Percentiles rank a stretch among this genome's conserved stretches.
These are phyloP conservation scores for Penicillium sp. DNA, from an alignment of 2,329 filamentous ascomycete species.

Conservation along the genomic window DNA sequence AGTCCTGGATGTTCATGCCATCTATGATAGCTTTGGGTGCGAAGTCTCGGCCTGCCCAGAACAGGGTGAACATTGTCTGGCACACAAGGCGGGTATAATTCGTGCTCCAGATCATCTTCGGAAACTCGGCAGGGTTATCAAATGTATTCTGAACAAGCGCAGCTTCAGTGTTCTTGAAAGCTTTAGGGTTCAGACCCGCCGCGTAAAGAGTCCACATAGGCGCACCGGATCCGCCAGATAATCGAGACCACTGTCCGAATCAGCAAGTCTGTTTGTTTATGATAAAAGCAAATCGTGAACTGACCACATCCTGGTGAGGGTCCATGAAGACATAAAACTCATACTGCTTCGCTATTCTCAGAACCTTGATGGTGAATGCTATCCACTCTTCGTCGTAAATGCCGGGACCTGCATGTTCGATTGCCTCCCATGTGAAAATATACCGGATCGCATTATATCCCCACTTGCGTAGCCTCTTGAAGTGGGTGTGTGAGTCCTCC, in stretches of 20 bases:
- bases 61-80: slow-evolving; percentile 90
- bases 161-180: slow-evolving; percentile 83
- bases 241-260: slow-evolving; percentile 76
- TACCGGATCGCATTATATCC: slow-evolving; percentile 97
- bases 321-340: slow-evolving; percentile 99
- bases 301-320: slow-evolving; percentile 92
- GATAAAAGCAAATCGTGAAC: slow-evolving; percentile 31
- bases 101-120: slow-evolving; percentile 99
- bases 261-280: slow-evolving; percentile 24
- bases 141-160: slow-evolving; percentile 95
- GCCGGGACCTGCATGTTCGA: slow-evolving; percentile 87
- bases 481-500: slow-evolving; percentile 82
- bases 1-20: slow-evolving; percentile 94
- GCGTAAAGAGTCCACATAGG: slow-evolving; percentile 98
- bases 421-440: slow-evolving; percentile 98
- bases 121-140: slow-evolving; percentile 78
- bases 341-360: slow-evolving; percentile 83
- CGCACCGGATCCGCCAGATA: slow-evolving; percentile 90
- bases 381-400: slow-evolving; percentile 95
- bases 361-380: slow-evolving; percentile 80
- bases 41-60: slow-evolving; percentile 88
- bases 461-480: slow-evolving; percentile 79
- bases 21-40: slow-evolving; percentile 95
- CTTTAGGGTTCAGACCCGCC: slow-evolving; percentile 82
- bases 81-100: slow-evolving; percentile 89